These are phyloP conservation scores for Naganishia sp. DNA, from an alignment of 1,284 basidiomycete species.

Conservation along the genomic window DNA sequence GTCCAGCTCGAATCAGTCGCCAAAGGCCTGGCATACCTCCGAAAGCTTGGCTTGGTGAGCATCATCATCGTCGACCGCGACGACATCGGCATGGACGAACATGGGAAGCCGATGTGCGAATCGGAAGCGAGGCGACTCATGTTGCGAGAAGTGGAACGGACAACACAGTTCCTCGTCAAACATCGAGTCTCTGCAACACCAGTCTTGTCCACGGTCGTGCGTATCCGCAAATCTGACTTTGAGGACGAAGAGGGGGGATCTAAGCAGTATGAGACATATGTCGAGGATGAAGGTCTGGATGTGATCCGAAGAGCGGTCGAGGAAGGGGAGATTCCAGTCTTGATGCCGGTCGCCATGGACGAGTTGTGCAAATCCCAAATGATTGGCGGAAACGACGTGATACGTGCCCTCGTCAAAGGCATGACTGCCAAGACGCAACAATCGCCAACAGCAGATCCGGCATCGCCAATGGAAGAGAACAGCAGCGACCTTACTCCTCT, in stretches of 20 bases:
- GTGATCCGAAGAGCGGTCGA: constrained; percentile 83
- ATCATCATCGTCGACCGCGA: constrained; percentile 95
- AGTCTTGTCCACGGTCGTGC: constrained; percentile 74
- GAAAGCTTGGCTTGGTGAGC: constrained; percentile 90
- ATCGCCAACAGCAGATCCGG: constrained; percentile 23
- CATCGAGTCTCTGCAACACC: constrained; percentile 86
- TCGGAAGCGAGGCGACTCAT: constrained; percentile 63
- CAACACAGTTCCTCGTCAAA: constrained; percentile 78
- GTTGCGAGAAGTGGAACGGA: constrained; percentile 77
- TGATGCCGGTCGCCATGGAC: constrained; percentile 91
- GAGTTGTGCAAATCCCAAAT: constrained; percentile 83
- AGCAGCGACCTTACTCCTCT: constrained; percentile 74
- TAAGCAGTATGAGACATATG: constrained; percentile 40
- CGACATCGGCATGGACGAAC: constrained; percentile 59
- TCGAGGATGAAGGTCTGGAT: constrained; percentile 69
- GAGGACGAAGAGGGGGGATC: constrained; percentile 40
- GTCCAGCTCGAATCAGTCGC: constrained; percentile 91
- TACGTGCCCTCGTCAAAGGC: constrained; percentile 81
- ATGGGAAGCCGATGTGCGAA: constrained; percentile 26
- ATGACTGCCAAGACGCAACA: constrained; percentile 62
- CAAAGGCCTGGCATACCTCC: constrained; percentile 89
- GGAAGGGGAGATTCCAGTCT: constrained; percentile 92
- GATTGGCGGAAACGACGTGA: constrained; percentile 84
- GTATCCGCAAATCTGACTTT: constrained; percentile 51
- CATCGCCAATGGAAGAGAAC: constrained; percentile 20